These are phyloP conservation scores for Rozella allomycis DNA, from an alignment of 371 early-diverging fungal genomes.

Conservation along the genomic window DNA sequence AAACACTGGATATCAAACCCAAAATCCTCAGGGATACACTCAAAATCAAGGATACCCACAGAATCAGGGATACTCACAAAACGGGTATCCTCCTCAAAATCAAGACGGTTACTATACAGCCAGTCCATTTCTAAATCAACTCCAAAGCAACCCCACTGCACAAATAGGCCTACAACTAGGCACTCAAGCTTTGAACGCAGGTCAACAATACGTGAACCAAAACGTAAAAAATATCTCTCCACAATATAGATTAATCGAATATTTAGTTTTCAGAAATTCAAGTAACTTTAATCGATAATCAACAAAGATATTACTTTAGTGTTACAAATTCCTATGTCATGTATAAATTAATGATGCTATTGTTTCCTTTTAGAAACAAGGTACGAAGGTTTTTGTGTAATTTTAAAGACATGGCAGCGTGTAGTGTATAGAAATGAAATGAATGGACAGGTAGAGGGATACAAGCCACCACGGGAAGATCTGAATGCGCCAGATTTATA, in stretches of 20 bases:
- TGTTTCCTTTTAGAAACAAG: constrained; percentile 83
- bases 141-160: constrained; percentile 51
- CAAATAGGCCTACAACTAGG: constrained; percentile 93
- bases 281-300: not conserved
- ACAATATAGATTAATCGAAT: not conserved
- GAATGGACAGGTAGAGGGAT: constrained; percentile 65
- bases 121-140: constrained; percentile 8
- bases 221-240: constrained; percentile 35
- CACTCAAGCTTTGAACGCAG: constrained; percentile 63
- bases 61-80: too few species aligned
- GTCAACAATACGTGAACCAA: constrained; percentile 69
- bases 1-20: too few species aligned
- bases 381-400: constrained; percentile 5
- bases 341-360: constrained; percentile 58
- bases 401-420: constrained; percentile 49
- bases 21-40: too few species aligned
- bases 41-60: too few species aligned
- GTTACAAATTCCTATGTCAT: constrained; percentile 85
- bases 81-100: too few species aligned
- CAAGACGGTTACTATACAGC: too few species aligned
- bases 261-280: constrained; percentile 1
- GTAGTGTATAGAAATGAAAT: constrained; percentile 48
- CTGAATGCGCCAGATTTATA: constrained; percentile 92
- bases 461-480: constrained; percentile 65
- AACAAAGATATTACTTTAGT: constrained; percentile 70